phyloP scores from a whole-genome alignment of 2,329 filamentous ascomycete genomes.

The Drechslera avenae region DNA sequence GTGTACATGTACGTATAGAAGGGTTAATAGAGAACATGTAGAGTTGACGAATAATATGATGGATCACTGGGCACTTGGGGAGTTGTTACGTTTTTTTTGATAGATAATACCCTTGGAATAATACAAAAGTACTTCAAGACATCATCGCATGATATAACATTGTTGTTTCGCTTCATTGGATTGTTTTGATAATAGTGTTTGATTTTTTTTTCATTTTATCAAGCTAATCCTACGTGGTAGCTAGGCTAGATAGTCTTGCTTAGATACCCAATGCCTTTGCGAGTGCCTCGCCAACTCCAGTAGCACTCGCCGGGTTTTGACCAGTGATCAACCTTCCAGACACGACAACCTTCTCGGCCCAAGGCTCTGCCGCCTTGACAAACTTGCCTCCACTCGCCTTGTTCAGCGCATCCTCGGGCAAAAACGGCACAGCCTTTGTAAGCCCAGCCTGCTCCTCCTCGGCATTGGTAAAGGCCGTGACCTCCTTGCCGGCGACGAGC shows the following conservation, averaged over 20 bases:
- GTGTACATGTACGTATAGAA: slow-evolving; percentile 1
- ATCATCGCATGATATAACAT: too few relatives aligned
- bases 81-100: not conserved
- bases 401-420: slow-evolving; percentile 63
- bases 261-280: slow-evolving; percentile 44
- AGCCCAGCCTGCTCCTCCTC: slow-evolving; percentile 59
- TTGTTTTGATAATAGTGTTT: too few relatives aligned
- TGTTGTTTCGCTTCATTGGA: too few relatives aligned
- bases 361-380: slow-evolving; percentile 60
- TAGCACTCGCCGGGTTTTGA: slow-evolving; percentile 55
- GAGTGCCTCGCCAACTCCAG: slow-evolving; percentile 52
- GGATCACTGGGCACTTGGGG: too few relatives aligned
- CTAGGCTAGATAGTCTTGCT: not conserved
- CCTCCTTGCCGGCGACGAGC: slow-evolving; percentile 61
- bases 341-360: slow-evolving; percentile 52
- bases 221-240: too few relatives aligned
- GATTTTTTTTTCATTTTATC: too few relatives aligned
- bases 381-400: slow-evolving; percentile 59
- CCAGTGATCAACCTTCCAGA: slow-evolving; percentile 53
- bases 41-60: not conserved
- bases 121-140: not conserved
- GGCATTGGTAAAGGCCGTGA: slow-evolving; percentile 64
- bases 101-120: not conserved
- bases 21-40: too few relatives aligned
- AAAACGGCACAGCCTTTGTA: slow-evolving; percentile 60